Base-by-base conservation (phyloP, 306 rosid genomes). In the Lathyrus aphaca region DNA sequence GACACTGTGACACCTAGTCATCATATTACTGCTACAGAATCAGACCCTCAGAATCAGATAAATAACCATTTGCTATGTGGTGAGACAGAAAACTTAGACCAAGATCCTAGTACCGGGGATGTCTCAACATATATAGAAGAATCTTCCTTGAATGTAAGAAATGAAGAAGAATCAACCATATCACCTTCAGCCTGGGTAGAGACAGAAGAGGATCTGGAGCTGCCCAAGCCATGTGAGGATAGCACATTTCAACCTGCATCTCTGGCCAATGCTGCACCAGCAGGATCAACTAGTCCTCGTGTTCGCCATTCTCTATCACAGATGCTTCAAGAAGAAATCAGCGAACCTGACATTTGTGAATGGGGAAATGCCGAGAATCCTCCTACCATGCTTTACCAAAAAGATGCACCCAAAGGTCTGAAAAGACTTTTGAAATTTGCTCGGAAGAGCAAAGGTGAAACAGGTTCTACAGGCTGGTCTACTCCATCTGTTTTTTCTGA, bases 361-460 rank as follows among this genome's bases (percentile, higher is more conserved):
- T 94, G 98, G 98, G 97, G 97, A 66, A 91, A 84, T 82, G 97
- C 97, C 7, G 98, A 88, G 84, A 90, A 84, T 53, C 97, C 96
- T 77, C 95, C 98, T 10, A 73, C 82, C 66, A 84, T 87, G 79
- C 76, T 87, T 69, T 88, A 75, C 86, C 98, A 87, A 63, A 94
- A 87, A 74, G 98, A 91, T 75, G 91, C 95, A 39, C 95, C 98
- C 14, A 94, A 91, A 86, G 98, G 98, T 69, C 73, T 94, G 59
- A 94, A 94, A 86, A 87, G 98, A 77, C 96, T 94, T 53, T 59
- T 94, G 72, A 94, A 90, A 65, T 94, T 94, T 83, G 97, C 98
- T 64, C 83, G 96, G 82, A 94, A 90, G 87, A 87, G 86, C 86
- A 94, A 87, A 81, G 97, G 95, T 7, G 97, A 91, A 78, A 80